Evolutionary conservation across 495 filamentous ascomycete species (phyloP).

Genomic region (Annulohypoxylon bovei): DNA sequence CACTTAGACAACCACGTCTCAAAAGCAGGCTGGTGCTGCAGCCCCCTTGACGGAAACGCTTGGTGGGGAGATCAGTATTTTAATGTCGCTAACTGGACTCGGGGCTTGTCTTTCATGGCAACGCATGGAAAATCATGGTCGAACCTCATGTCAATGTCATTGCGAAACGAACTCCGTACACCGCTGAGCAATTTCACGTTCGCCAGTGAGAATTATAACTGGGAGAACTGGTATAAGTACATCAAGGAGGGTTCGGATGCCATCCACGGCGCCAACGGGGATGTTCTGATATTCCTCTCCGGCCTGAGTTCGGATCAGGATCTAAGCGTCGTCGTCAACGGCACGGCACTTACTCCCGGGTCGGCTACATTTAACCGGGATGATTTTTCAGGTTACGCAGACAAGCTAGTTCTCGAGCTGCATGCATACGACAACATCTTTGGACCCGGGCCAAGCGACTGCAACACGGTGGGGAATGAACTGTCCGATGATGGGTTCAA

Average conservation of each 20-base stretch:
- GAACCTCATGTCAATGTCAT: slow-evolving; percentile 59
- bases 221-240: slow-evolving; percentile 60
- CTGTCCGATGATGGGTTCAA: slow-evolving; percentile 66
- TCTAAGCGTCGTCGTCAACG: slow-evolving; percentile 58
- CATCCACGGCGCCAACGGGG: slow-evolving; percentile 59
- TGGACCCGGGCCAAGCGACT: slow-evolving; percentile 54
- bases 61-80: slow-evolving; percentile 69
- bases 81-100: slow-evolving; percentile 61
- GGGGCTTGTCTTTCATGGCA: slow-evolving; percentile 64
- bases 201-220: slow-evolving; percentile 56
- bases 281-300: slow-evolving; percentile 67
- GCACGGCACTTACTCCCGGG: slow-evolving; percentile 50
- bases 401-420: slow-evolving; percentile 69
- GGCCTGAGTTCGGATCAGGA: slow-evolving; percentile 64
- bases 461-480: slow-evolving; percentile 54
- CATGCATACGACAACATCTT: slow-evolving; percentile 65
- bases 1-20: slow-evolving; percentile 70
- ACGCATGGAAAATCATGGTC: slow-evolving; percentile 57
- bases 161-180: slow-evolving; percentile 65
- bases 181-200: slow-evolving; percentile 42
- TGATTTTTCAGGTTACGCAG: slow-evolving; percentile 52
- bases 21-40: slow-evolving; percentile 68
- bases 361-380: slow-evolving; percentile 54
- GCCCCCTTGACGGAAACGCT: slow-evolving; percentile 61
- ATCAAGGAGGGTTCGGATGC: slow-evolving; percentile 56